Evolutionary conservation across 495 filamentous ascomycete species (phyloP), one percentile per base, ranked within the genome.

Genomic region (Neurospora tetrasperma): DNA sequence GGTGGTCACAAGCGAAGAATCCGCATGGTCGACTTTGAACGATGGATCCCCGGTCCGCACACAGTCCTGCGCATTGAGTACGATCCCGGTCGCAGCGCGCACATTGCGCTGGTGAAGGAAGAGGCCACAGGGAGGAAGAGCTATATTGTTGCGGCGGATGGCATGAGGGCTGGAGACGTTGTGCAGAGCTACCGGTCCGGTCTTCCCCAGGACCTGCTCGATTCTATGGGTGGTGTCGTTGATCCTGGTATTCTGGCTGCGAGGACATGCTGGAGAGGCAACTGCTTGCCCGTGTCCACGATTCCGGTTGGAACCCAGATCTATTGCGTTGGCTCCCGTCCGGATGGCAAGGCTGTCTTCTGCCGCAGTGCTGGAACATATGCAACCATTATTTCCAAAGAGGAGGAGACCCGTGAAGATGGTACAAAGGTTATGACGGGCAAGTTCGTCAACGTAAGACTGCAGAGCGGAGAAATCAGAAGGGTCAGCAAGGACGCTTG

Each of bases 191-290:
- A 94, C 81, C 88, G 94, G 78, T 81, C 90, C 14, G 96, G 96
- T 70, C 94, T 99, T 73, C 96, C 96, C 14, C 83, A 89, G 48
- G 90, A 94, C 54, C 81, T 99, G 70, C 86, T 97, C 81, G 88
- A 90, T 20, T 93, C 90, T 78, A 96, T 98, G 93, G 96, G 96
- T 44, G 94, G 96, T 41, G 84, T 89, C 40, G 86, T 96, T 35
- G 96, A 98, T 85, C 94, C 94, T 23, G 96, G 96, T 89, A 92
- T 99, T 79, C 81, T 99, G 68, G 96, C 96, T 6, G 92, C 96
- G 10, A 94, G 92, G 84, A 99, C 96, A 41, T 93, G 93, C 5
- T 94, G 93, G 87, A 88, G 94, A 83, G 96, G 96, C 27, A 99
- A 99, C 78, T 99, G 96, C 82, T 78, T 99, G 71, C 96, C 96